Percentiles rank a stretch among this genome's conserved stretches.
These are phyloP conservation scores for Solanum habrochaites DNA, from an alignment of 257 asterid species.

Conservation along the genomic window DNA sequence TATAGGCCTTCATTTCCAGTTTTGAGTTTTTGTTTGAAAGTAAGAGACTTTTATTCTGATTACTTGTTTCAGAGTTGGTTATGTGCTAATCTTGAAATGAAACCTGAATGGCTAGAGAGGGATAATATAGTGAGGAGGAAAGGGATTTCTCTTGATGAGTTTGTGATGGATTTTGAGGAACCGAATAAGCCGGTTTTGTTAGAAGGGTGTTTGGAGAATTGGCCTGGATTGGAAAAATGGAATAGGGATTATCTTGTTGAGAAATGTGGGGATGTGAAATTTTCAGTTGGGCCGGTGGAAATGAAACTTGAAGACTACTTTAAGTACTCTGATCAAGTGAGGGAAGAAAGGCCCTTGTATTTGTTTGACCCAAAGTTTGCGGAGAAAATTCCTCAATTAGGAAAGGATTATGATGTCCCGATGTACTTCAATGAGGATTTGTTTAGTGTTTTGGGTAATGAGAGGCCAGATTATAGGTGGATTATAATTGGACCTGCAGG, in stretches of 20 bases:
- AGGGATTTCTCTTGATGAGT: conserved; percentile 65
- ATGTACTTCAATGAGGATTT: conserved; percentile 77
- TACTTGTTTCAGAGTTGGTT: conserved; percentile 97
- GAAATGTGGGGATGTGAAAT: conserved; percentile 44
- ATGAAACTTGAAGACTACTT: conserved; percentile 66
- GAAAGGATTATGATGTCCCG: conserved; percentile 63
- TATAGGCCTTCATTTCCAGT: conserved; percentile 12
- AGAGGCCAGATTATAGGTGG: conserved; percentile 94
- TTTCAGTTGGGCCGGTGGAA: conserved; percentile 78
- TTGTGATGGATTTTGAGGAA: conserved; percentile 66
- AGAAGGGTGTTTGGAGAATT: conserved; percentile 71
- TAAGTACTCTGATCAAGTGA: conserved; percentile 65
- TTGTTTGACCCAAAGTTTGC: conserved; percentile 88
- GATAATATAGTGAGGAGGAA: conserved; percentile 66
- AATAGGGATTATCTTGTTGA: conserved; percentile 50
- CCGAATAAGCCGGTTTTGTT: conserved; percentile 75
- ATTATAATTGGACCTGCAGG: conserved; percentile 92
- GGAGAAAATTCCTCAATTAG: conserved; percentile 60
- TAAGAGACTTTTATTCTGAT: conserved; percentile 87
- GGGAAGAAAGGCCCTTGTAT: conserved; percentile 89
- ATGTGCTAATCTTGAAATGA: conserved; percentile 98
- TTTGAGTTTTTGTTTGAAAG: conserved; percentile 27
- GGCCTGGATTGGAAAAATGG: conserved; percentile 77
- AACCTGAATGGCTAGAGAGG: conserved; percentile 79
- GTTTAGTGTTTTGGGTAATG: conserved; percentile 68